Percentiles rank a stretch among this genome's conserved stretches.
These are phyloP conservation scores for Trichoderma atrobrunneum DNA, from an alignment of 2,329 filamentous ascomycete genomes.

Conservation along the genomic window DNA sequence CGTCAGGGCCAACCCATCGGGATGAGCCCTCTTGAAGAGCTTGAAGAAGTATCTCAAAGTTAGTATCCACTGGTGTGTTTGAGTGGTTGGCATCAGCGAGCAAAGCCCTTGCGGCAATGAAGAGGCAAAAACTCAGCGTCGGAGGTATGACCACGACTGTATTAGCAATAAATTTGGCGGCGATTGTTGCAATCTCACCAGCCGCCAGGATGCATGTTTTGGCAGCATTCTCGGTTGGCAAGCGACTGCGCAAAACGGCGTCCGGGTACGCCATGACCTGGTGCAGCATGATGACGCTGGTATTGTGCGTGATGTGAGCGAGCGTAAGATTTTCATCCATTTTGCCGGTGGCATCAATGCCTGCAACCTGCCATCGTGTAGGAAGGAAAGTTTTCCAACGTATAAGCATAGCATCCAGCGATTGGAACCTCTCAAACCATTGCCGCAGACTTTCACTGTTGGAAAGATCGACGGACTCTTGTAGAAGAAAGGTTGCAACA, in stretches of 20 bases:
- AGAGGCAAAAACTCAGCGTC: slow-evolving; percentile 16
- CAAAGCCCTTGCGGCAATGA: slow-evolving; percentile 18
- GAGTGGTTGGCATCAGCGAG: slow-evolving; percentile 20
- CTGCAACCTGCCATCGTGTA: slow-evolving; percentile 40
- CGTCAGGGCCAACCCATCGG: neutral
- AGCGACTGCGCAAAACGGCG: slow-evolving; percentile 11
- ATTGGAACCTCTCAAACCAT: slow-evolving; percentile 46
- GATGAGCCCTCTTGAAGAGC: slow-evolving; percentile 10
- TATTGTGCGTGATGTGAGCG: slow-evolving; percentile 29
- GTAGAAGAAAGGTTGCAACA: slow-evolving; percentile 43
- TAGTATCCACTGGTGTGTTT: neutral
- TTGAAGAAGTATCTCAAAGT: slow-evolving; percentile 14
- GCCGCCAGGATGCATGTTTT: slow-evolving; percentile 19
- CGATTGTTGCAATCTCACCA: slow-evolving; percentile 19
- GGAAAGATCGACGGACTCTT: slow-evolving; percentile 38
- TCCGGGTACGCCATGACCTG: slow-evolving; percentile 26
- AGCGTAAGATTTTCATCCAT: slow-evolving; percentile 42
- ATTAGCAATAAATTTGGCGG: slow-evolving; percentile 14
- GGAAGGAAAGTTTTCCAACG: slow-evolving; percentile 47
- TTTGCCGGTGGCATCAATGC: slow-evolving; percentile 35
- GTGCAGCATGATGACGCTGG: slow-evolving; percentile 26
- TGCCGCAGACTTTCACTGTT: slow-evolving; percentile 36
- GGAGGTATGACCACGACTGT: slow-evolving; percentile 10
- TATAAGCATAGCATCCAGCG: slow-evolving; percentile 42
- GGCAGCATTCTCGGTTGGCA: slow-evolving; percentile 15